Evolutionary conservation across 2,329 filamentous ascomycete species (phyloP), one percentile per base, ranked within the genome.

Genomic region (Penicillium sp.): DNA sequence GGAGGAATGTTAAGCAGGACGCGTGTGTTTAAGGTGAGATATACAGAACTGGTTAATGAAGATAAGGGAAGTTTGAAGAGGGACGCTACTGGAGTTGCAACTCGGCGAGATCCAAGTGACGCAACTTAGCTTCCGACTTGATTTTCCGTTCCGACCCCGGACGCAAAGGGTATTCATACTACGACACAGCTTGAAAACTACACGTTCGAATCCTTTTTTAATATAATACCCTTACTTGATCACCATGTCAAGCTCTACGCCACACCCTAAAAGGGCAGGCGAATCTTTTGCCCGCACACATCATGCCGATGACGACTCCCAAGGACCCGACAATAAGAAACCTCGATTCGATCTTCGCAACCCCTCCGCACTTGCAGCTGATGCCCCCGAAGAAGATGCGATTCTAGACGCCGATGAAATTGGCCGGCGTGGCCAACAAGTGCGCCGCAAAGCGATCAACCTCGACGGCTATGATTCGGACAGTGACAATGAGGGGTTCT

Each of bases 391-490:
- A 61, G 87, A 90, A 45, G 89, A 89, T 62, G 85, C 86, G 0
- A 84, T 93, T 27, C 84, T 99, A 9, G 91, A 96, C 50, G 91
- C 93, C 22, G 95, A 98, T 71, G 93, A 97, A 39, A 97, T 98
- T 63, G 92, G 93, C 16, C 84, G 83, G 52, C 82, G 86, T 19
- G 85, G 85, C 1, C 83, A 85, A 31, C 84, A 87, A 42, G 90
- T 91, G 0, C 96, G 96, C 74, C 90, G 95, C 61, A 93, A 93
- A 65, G 95, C 93, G 0, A 90, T 99, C 54, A 97, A 98, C 69
- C 87, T 99, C 42, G 95, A 98, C 70, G 95, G 95, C 50, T 99
- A 98, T 77, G 93, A 98, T 66, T 95, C 90, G 10, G 95, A 99
- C 75, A 87, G 84, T 56, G 96, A 93, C 52, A 93, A 96, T 63